Percentiles rank a stretch among this genome's conserved stretches.
These are phyloP conservation scores for Kernera saxatilis DNA, from an alignment of 345 rosid genomes.

Conservation along the genomic window DNA sequence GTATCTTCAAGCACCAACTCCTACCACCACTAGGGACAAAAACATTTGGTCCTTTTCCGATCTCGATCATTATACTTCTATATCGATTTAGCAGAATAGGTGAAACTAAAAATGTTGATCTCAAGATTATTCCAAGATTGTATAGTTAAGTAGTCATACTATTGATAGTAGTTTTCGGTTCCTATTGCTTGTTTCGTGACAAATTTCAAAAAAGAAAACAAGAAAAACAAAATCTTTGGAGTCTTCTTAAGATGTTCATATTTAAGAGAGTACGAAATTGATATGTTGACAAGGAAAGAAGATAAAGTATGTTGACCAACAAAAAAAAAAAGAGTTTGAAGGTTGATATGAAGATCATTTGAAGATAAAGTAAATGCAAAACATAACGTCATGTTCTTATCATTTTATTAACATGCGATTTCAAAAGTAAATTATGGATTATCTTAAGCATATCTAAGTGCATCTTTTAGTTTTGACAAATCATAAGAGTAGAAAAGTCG, in stretches of 20 bases:
- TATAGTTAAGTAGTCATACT: too few relatives aligned
- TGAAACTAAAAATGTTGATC: neutral
- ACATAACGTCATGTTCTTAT: neutral
- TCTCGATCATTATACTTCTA: neutral
- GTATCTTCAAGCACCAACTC: neutral
- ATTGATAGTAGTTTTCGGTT: too few relatives aligned
- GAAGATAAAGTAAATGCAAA: neutral
- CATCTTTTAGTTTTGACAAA: neutral
- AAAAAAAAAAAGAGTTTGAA: too few relatives aligned
- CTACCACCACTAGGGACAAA: neutral
- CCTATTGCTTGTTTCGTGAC: neutral
- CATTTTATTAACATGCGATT: neutral
- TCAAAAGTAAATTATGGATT: neutral
- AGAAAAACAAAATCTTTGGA: neutral
- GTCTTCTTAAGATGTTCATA: neutral
- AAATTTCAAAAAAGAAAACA: neutral
- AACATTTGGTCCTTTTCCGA: neutral
- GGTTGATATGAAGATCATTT: too few relatives aligned
- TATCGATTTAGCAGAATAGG: neutral
- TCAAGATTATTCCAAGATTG: neutral
- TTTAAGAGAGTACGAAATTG: neutral
- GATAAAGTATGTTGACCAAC: too few relatives aligned
- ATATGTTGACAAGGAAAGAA: neutral
- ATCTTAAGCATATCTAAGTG: neutral
- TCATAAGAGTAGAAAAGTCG: slow-evolving; percentile 3